Conservation (phyloP, 2,329 filamentous ascomycete species). For the Hymenoscyphus infarciens region DNA sequence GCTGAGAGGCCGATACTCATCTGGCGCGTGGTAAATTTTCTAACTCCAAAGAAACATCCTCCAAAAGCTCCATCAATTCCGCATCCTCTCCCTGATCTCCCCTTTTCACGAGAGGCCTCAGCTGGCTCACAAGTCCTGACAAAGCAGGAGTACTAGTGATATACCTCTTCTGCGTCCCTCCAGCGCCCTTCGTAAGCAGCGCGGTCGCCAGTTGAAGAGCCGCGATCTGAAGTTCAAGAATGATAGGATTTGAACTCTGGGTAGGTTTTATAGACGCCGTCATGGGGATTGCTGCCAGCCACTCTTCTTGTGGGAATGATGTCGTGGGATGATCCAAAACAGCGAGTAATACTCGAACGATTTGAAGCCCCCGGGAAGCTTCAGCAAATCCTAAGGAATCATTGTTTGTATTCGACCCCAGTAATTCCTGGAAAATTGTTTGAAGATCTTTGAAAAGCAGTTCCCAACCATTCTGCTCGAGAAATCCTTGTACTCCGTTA, state of each 20-base stretch:
- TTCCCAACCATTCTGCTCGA: conserved; percentile 52
- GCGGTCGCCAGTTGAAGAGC: conserved; percentile 53
- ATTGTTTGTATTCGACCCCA: conserved; percentile 6
- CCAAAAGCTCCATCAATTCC: conserved; percentile 42
- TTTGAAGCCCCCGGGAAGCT: conserved; percentile 49
- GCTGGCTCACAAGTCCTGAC: conserved; percentile 44
- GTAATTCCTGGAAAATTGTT: conserved; percentile 39
- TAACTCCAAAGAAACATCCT: conserved; percentile 41
- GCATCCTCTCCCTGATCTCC: conserved; percentile 30
- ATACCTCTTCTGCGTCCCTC: conserved; percentile 49
- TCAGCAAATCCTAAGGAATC: conserved; percentile 32
- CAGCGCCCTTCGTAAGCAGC: conserved; percentile 45
- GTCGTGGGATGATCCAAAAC: conserved; percentile 47
- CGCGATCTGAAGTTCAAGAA: conserved; percentile 49
- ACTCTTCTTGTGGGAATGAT: conserved; percentile 45
- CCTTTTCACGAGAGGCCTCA: conserved; percentile 33
- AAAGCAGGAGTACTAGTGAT: conserved; percentile 50
- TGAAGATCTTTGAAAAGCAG: conserved; percentile 49
- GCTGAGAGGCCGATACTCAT: not conserved
- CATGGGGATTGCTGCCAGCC: conserved; percentile 53
- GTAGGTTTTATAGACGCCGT: conserved; percentile 40
- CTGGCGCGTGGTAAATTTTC: conserved; percentile 15
- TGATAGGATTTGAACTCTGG: conserved; percentile 11
- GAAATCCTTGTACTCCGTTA: conserved; percentile 39
- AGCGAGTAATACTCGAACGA: conserved; percentile 52